phyloP scores from a whole-genome alignment of 495 filamentous ascomycete species.

The Talaromyces proteolyticus region DNA sequence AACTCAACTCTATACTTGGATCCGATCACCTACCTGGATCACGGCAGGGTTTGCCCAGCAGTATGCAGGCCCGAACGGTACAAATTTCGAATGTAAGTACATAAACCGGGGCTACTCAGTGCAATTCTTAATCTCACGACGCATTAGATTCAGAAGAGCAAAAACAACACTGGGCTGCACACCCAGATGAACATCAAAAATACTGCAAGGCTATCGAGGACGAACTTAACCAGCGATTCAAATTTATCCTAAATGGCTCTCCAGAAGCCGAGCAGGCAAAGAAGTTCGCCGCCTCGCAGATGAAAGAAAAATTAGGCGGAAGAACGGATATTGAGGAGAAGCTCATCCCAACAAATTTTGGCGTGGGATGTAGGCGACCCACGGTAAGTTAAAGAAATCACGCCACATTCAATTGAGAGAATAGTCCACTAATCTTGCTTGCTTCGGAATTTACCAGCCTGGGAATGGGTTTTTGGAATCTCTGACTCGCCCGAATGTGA shows the following conservation, averaged over 20 bases:
- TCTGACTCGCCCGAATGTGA: neutral
- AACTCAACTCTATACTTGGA: neutral
- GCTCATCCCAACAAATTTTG: slow-evolving; percentile 39
- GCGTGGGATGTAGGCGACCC: slow-evolving; percentile 34
- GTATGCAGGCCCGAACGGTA: neutral
- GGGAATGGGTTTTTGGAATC: slow-evolving; percentile 8
- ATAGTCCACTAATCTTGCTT: no score
- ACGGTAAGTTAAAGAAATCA: no score
- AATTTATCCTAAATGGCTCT: slow-evolving; percentile 14
- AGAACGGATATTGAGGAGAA: slow-evolving; percentile 38
- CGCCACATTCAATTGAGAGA: no score
- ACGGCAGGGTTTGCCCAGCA: slow-evolving; percentile 3
- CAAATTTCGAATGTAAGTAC: neutral
- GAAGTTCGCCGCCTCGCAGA: slow-evolving; percentile 9
- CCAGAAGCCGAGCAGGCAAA: neutral
- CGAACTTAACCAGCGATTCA: slow-evolving; percentile 27
- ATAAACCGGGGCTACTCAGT: no score
- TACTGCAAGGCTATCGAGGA: slow-evolving; percentile 36
- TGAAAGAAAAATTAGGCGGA: slow-evolving; percentile 31
- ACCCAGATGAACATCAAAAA: slow-evolving; percentile 13
- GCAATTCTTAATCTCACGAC: no score
- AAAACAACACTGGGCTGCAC: slow-evolving; percentile 12
- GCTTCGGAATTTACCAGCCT: no score
- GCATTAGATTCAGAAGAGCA: slow-evolving; percentile 27
- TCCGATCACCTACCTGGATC: slow-evolving; percentile 11